These are phyloP conservation scores for Biscogniauxia marginata DNA, from an alignment of 2,329 filamentous ascomycete genomes.

Conservation along the genomic window DNA sequence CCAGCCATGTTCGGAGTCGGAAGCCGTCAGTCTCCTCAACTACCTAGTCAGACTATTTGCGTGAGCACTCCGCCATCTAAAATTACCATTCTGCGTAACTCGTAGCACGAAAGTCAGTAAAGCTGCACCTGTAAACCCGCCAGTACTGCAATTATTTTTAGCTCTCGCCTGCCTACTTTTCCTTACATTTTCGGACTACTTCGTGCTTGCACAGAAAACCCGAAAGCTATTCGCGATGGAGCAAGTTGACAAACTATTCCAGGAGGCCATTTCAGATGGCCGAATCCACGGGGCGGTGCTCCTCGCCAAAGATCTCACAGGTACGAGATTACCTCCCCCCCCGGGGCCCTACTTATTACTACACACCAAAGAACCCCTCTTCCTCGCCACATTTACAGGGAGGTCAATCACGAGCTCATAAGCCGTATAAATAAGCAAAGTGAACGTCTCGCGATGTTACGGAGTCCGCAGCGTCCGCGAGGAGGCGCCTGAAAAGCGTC, in stretches of 20 bases:
- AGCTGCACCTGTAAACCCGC: no score
- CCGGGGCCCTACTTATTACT: no score
- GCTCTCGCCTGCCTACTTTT: no score
- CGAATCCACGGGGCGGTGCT: slow-evolving; percentile 16
- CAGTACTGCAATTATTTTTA: no score
- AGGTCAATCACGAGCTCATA: background rate
- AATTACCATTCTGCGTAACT: no score
- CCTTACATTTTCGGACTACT: no score
- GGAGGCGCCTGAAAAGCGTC: slow-evolving; percentile 11
- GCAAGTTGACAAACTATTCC: slow-evolving; percentile 11
- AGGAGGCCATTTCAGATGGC: slow-evolving; percentile 14
- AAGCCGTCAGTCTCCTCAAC: no score
- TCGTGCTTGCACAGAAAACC: no score
- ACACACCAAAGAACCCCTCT: background rate
- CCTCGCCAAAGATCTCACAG: slow-evolving; percentile 15
- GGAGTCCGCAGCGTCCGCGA: slow-evolving; percentile 17
- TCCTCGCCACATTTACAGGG: background rate
- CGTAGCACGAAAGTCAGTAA: no score
- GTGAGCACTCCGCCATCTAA: no score
- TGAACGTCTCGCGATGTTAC: slow-evolving; percentile 15
- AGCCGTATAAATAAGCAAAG: slow-evolving; percentile 7
- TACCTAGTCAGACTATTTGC: no score
- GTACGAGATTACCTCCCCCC: slow-evolving; percentile 1
- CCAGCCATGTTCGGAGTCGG: no score
- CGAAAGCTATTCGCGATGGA: slow-evolving; percentile 13